Percentiles rank a stretch among this genome's conserved stretches.
These are phyloP conservation scores for Endoconidiophora laricicola DNA, from an alignment of 2,329 filamentous ascomycete species.

Conservation along the genomic window DNA sequence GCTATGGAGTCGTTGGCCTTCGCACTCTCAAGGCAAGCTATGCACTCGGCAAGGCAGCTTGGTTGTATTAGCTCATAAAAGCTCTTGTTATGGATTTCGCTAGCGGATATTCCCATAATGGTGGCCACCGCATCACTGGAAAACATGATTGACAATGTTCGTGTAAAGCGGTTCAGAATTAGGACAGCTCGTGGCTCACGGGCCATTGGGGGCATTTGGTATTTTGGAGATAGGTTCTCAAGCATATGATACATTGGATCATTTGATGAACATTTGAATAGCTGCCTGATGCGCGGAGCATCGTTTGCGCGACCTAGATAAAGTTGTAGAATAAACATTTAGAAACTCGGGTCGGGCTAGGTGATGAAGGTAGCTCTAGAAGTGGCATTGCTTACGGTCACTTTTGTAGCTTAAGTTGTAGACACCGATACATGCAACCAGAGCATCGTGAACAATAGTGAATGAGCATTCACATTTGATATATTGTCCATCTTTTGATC, in stretches of 20 bases:
- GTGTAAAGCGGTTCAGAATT: conserved; percentile 73
- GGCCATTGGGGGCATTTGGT: conserved; percentile 43
- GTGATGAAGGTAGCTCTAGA: not conserved
- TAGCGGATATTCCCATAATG: conserved; percentile 57
- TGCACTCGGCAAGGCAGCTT: conserved; percentile 58
- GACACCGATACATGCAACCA: conserved; percentile 70
- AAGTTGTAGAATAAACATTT: not conserved
- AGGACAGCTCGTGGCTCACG: conserved; percentile 71
- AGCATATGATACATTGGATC: conserved; percentile 85
- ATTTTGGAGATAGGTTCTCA: conserved; percentile 69
- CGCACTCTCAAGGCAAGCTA: conserved; percentile 64
- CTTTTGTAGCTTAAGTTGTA: conserved; percentile 54
- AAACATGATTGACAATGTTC: conserved; percentile 72
- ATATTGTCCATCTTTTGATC: conserved; percentile 28
- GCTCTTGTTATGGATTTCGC: conserved; percentile 55
- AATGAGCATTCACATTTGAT: conserved; percentile 78
- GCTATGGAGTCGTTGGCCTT: conserved; percentile 86
- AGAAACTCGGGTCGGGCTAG: not conserved
- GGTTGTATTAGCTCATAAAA: conserved; percentile 80
- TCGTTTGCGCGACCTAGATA: conserved; percentile 54
- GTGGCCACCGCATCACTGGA: conserved; percentile 59
- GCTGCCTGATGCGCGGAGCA: conserved; percentile 58
- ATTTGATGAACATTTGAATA: conserved; percentile 66
- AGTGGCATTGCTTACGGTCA: conserved; percentile 43
- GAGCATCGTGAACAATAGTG: conserved; percentile 72